Conservation (phyloP, 495 filamentous ascomycete species). For the Hamigera avellanea region DNA sequence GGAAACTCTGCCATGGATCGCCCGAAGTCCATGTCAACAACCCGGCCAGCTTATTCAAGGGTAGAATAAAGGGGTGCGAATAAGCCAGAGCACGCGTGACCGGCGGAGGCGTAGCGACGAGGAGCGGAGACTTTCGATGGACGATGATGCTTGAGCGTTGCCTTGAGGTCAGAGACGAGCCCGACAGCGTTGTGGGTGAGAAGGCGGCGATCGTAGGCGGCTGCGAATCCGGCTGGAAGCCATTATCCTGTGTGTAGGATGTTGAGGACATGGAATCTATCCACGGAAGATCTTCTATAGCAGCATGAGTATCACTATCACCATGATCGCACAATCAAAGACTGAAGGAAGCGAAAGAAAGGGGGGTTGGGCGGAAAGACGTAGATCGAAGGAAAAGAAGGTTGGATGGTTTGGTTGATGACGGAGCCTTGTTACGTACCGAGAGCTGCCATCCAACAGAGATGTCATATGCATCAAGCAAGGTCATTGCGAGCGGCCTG, state of each 20-base stretch:
- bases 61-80: constrained; percentile 83
- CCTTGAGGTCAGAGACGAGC: constrained; percentile 55
- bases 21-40: constrained; percentile 86
- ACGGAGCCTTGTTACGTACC: constrained; percentile 26
- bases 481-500: constrained; percentile 20
- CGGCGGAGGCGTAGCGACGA: constrained; percentile 87
- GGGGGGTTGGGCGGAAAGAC: not conserved
- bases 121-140: constrained; percentile 87
- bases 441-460: constrained; percentile 52
- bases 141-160: constrained; percentile 85
- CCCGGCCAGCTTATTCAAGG: constrained; percentile 70
- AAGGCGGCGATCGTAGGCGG: constrained; percentile 76
- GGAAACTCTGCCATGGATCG: constrained; percentile 94
- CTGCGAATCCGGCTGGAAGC: constrained; percentile 29
- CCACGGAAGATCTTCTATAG: constrained; percentile 50
- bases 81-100: constrained; percentile 88
- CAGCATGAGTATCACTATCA: constrained; percentile 11
- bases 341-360: constrained; percentile 1
- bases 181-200: constrained; percentile 66
- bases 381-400: constrained; percentile 1
- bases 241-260: constrained; percentile 27
- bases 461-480: constrained; percentile 23
- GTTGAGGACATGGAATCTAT: constrained; percentile 45
- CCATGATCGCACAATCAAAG: not conserved
- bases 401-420: constrained; percentile 3